phyloP scores from a whole-genome alignment of 306 rosid species.

The Psophocarpus tetragonolobus region DNA sequence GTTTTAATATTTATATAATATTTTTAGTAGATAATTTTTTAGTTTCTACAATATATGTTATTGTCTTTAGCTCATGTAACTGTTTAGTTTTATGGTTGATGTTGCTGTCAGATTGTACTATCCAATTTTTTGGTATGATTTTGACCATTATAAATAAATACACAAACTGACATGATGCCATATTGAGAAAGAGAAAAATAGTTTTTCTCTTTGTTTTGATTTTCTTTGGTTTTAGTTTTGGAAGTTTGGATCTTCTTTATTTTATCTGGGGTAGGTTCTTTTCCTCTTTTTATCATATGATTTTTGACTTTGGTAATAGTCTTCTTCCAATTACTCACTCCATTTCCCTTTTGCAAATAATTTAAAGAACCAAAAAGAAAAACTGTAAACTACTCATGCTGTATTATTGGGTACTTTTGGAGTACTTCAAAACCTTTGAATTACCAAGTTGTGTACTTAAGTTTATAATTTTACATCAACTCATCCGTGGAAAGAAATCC shows the following conservation, averaged over 20 bases:
- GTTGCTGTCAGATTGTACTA: not conserved
- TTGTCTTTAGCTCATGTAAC: not conserved
- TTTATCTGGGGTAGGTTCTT: not conserved
- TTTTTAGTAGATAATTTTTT: constrained; percentile 10
- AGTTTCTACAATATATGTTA: not conserved
- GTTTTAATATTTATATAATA: constrained; percentile 1
- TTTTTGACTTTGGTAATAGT: not conserved
- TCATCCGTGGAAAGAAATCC: not conserved
- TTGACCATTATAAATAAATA: not conserved
- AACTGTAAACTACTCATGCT: not conserved
- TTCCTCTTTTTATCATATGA: not conserved
- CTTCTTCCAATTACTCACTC: not conserved
- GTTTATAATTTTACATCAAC: not conserved
- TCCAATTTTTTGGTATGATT: not conserved
- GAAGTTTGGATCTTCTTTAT: not conserved
- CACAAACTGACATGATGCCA: constrained; percentile 1
- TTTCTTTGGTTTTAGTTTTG: not conserved
- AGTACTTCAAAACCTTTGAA: not conserved
- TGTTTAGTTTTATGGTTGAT: constrained; percentile 6
- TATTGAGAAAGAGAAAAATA: constrained; percentile 10
- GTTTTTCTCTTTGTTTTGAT: not conserved
- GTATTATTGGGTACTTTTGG: not conserved
- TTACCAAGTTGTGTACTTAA: not conserved
- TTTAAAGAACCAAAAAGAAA: not conserved
- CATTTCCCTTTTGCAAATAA: not conserved